These are phyloP conservation scores for Pseudogymnoascus sp. DNA, from an alignment of 2,329 filamentous ascomycete species.

Conservation along the genomic window DNA sequence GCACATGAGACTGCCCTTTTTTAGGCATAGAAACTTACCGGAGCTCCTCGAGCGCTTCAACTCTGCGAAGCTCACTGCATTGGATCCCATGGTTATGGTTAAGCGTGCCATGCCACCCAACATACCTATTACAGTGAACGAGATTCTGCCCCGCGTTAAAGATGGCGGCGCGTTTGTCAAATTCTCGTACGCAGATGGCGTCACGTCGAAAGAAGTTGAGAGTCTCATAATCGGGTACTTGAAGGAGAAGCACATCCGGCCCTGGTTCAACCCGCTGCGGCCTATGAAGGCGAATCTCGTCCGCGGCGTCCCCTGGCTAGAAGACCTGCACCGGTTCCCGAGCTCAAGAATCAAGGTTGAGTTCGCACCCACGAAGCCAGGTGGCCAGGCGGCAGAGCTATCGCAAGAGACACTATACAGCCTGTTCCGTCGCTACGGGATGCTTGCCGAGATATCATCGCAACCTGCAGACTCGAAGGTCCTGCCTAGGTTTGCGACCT, in stretches of 20 bases:
- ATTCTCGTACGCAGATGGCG: slow-evolving; percentile 47
- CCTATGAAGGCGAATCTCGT: slow-evolving; percentile 66
- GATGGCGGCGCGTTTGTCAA: slow-evolving; percentile 94
- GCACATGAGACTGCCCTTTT: neutral
- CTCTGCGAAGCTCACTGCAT: slow-evolving; percentile 41
- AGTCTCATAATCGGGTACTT: slow-evolving; percentile 54
- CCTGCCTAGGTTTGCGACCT: slow-evolving; percentile 66
- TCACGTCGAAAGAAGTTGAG: slow-evolving; percentile 48
- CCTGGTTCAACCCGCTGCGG: slow-evolving; percentile 83
- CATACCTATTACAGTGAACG: slow-evolving; percentile 60
- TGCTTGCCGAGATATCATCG: slow-evolving; percentile 73
- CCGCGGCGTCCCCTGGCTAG: slow-evolving; percentile 81
- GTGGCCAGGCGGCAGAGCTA: slow-evolving; percentile 65
- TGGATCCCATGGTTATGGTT: slow-evolving; percentile 47
- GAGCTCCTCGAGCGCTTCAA: slow-evolving; percentile 43
- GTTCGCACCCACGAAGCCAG: slow-evolving; percentile 66
- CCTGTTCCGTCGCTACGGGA: slow-evolving; percentile 83
- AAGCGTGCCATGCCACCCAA: slow-evolving; percentile 54
- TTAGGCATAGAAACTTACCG: slow-evolving; percentile 33
- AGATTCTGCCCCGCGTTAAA: slow-evolving; percentile 76
- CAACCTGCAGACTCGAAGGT: slow-evolving; percentile 83
- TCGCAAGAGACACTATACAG: slow-evolving; percentile 82
- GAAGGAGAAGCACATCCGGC: slow-evolving; percentile 62
- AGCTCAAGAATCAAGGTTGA: slow-evolving; percentile 70
- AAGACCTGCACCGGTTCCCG: slow-evolving; percentile 80